Conservation (phyloP, 2,329 filamentous ascomycete genomes). For the Xylaria sp. region DNA sequence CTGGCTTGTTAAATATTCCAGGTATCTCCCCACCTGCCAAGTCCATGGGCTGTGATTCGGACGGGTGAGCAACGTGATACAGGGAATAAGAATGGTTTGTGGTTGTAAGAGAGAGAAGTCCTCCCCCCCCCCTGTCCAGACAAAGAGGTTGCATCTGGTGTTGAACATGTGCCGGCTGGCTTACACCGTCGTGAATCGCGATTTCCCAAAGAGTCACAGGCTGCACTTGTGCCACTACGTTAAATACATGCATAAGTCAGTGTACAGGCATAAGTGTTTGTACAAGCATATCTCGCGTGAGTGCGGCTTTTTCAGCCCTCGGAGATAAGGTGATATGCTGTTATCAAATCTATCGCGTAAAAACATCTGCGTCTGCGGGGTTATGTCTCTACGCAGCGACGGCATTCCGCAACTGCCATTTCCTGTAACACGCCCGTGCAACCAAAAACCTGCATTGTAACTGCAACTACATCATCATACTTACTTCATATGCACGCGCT, state of each 20-base stretch:
- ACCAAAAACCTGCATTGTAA: constrained; percentile 9
- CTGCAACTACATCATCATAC: constrained; percentile 20
- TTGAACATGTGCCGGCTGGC: too few relatives aligned
- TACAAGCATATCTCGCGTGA: not conserved
- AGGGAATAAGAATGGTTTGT: not conserved
- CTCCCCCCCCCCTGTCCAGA: too few relatives aligned
- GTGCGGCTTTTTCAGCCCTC: not conserved
- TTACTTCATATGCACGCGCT: constrained; percentile 14
- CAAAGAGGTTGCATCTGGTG: too few relatives aligned
- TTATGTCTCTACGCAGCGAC: not conserved
- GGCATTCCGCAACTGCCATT: not conserved
- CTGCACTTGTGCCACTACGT: too few relatives aligned
- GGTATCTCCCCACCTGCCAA: not conserved
- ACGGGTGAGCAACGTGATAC: not conserved
- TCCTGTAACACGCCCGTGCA: not conserved
- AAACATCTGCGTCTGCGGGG: not conserved
- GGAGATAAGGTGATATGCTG: not conserved
- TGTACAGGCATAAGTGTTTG: not conserved
- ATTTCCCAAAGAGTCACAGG: too few relatives aligned
- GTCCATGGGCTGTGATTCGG: not conserved
- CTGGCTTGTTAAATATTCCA: not conserved
- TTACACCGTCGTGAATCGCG: too few relatives aligned
- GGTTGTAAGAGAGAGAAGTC: too few relatives aligned
- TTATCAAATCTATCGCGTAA: not conserved
- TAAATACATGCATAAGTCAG: too few relatives aligned